Base-by-base conservation (phyloP, 2,329 filamentous ascomycete species). In the Cryphonectria japonica region DNA sequence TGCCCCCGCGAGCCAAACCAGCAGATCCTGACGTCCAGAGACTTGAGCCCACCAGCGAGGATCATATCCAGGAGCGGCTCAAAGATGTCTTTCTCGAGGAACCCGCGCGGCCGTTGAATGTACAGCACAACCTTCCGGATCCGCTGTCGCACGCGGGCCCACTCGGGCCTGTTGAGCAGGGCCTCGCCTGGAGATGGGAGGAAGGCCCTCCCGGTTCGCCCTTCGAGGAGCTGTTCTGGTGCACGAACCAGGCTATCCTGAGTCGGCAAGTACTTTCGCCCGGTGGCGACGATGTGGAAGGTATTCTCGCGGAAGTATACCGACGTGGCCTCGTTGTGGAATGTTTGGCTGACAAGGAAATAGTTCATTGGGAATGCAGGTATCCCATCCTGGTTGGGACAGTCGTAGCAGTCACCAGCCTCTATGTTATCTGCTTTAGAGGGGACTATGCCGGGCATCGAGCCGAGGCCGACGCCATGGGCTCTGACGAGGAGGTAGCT, bases 231-330 rank as follows among this genome's bases (percentile, higher is more conserved):
- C 13, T n/a, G 8, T 7, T 39, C 16, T 39, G 26, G 54, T 59
- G 3, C 6, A 14, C 29, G 4, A 22, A 8, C 14, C 19, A 39
- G 22, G 22, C 2, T 8, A 13, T 2, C 0, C 59, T 34, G 59
- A n/a, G 14, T 11, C 39, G 29, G 39, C 46, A 13, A 0, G 19
- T 34, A 61, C 54, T 41, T 63, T 64, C 29, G 52, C 69, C 29
- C 46, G 43, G 59, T 65, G 52, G 75, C 69, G 60, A 77, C 73
- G 9, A 78, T 62, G 52, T 76, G 60, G 70, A 79, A 79, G 13
- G 66, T 71, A 69, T 78, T 79, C 22, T 72, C 69, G n/a, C 73
- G 73, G 71, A 78, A 79, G 73, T 77, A 78, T 50, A 78, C 37
- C 19, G 73, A 71, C 37, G 74, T 74, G 26, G 75, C 77, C 50